phyloP scores from a whole-genome alignment of 352 stramenopile genomes.

The Pythium volutum region DNA sequence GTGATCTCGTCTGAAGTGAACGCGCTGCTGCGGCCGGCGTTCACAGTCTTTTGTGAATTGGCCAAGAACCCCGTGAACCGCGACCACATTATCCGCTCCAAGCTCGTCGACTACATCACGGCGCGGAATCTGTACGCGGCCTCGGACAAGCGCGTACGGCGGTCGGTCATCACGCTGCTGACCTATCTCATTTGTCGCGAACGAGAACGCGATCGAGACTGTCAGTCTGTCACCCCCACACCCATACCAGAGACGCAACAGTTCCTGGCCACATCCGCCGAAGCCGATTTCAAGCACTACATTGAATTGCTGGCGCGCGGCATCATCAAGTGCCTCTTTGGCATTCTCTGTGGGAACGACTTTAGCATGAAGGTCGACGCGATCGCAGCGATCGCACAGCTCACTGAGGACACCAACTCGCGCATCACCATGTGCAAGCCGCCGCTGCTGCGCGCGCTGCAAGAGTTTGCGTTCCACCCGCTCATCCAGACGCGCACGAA shows the following conservation, averaged over 20 bases:
- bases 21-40: constrained; percentile 36
- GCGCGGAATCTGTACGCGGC: constrained; percentile 51
- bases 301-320: constrained; percentile 69
- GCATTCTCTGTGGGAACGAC: constrained; percentile 62
- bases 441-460: constrained; percentile 48
- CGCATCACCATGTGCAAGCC: constrained; percentile 69
- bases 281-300: constrained; percentile 64
- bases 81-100: constrained; percentile 59
- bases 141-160: constrained; percentile 57
- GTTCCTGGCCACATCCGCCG: neutral
- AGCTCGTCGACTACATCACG: constrained; percentile 57
- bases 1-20: constrained; percentile 26
- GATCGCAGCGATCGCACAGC: constrained; percentile 59
- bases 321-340: constrained; percentile 70
- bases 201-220: constrained; percentile 33
- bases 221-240: neutral
- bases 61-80: constrained; percentile 52
- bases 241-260: neutral
- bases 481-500: constrained; percentile 53
- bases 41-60: constrained; percentile 61
- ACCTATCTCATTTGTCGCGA: constrained; percentile 61
- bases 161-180: constrained; percentile 52
- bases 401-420: constrained; percentile 60
- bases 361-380: constrained; percentile 72
- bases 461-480: constrained; percentile 66